These are phyloP conservation scores for Hygrocybe coccinea DNA, from an alignment of 768 basidiomycete species.

Conservation along the genomic window DNA sequence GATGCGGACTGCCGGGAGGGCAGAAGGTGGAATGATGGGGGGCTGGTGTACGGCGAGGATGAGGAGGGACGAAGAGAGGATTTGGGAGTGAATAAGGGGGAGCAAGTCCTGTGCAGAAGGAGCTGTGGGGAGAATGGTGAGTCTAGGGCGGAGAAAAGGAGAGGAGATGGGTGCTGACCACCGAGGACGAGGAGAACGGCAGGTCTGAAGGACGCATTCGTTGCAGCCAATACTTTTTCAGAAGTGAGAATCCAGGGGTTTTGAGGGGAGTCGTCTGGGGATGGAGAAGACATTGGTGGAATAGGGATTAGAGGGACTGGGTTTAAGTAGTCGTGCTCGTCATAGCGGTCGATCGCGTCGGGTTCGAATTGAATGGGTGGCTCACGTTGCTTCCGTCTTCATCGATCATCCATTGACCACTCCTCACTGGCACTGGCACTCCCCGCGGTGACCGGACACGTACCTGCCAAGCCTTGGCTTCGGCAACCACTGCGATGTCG, in stretches of 20 bases:
- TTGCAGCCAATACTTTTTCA: background rate
- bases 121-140: constrained; percentile 17
- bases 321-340: no score
- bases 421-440: no score
- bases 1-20: constrained; percentile 27
- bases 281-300: no score
- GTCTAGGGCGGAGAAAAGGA: background rate
- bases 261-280: background rate
- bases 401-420: no score
- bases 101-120: constrained; percentile 32
- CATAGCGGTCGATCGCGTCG: no score
- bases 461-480: no score
- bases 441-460: no score
- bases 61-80: constrained; percentile 33
- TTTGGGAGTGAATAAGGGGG: constrained; percentile 33
- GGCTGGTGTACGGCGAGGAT: constrained; percentile 40
- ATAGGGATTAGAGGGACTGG: no score
- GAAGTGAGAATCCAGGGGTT: background rate
- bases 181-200: constrained; percentile 38
- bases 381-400: no score
- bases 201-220: constrained; percentile 12
- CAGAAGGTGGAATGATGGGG: constrained; percentile 16
- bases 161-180: constrained; percentile 16
- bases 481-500: no score
- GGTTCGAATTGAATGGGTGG: no score